Evolutionary conservation across 371 early-diverging fungal species (phyloP), one percentile per base, ranked within the genome.

Genomic region (Mucor sp.): DNA sequence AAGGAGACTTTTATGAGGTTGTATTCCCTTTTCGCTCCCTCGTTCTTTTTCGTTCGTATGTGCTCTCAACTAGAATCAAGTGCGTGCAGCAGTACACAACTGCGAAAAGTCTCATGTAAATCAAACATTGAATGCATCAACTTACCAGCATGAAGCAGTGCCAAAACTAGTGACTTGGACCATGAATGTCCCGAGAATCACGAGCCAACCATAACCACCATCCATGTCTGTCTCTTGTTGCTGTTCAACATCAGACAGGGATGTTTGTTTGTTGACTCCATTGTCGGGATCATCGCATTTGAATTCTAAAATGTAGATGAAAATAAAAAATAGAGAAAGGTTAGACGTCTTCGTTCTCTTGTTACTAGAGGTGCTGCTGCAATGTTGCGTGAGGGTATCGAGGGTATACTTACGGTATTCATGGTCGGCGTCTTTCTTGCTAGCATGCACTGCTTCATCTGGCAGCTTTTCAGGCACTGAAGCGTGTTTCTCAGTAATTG

Each of bases 131-230:
- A 62, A 48, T 32, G 32, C 21, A 35, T 48, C 48, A 33, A 21
- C 33, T 66, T 77, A 80, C 80, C 80, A 80, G 27, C 66, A 66
- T 35, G 70, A 41, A 50, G 75, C 68, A 3, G 66, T 64, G 21
- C 90, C 90, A 60, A 89, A 85, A n/a, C 81, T 77, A 53, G 78
- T 79, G 67, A 87, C 78, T 58, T 86, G 84, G 58, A 82, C 82
- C 21, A 87, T 47, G 69, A 86, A 89, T 6, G 84, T 80, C 4
- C 87, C 77, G 0, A 77, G 62, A 17, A 88, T 85, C 4, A 87
- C 85, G 1, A 83, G 55, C 90, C 90, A 91, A 2, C 84, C 90
- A 35, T 81, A 82, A 3, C 78, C 67, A 44, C 88, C 86, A 58
- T 88, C 89, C 15, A 44, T 19, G 14, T 35, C 66, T 14, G 47